Evolutionary conservation across 495 filamentous ascomycete species (phyloP), one percentile per base, ranked within the genome.

Genomic region (Penicillium bovifimosum): DNA sequence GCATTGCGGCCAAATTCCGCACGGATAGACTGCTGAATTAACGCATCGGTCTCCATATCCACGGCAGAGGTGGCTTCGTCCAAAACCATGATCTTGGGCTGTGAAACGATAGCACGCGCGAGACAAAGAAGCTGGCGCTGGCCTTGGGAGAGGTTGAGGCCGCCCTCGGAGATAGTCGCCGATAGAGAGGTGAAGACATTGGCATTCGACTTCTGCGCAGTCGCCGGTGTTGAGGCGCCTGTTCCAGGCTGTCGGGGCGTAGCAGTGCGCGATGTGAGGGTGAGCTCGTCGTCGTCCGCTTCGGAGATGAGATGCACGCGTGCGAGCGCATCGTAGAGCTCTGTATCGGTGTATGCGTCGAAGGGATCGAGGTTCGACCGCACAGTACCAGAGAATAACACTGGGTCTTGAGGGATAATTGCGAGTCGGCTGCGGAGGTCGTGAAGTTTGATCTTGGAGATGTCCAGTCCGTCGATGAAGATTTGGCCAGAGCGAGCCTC

Each of bases 21-120:
- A 13, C 89, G 79, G 54, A 96, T 95, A 42, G 80, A 86, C 10
- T 85, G 77, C 69, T 95, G 89, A 55, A 96, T 93, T 13, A 91
- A 71, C 6, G 79, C 73, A 65, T 96, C 91, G 0, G 88, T 93
- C 33, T 83, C 80, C 84, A 89, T 90, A 66, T 96, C 91, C 5
- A 96, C 88, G 3, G 91, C 87, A 5, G 82, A 86, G 0, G 91
- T 96, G 0, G 91, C 91, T 69, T 96, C 91, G 62, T 96, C 91
- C 9, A 96, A 77, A 8, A 96, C 83, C 80, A 96, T 86, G 53
- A 96, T 85, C 59, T 87, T 87, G 9, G 89, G 88, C 0, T 83
- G 78, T 5, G 82, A 74, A 28, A 95, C 83, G 60, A 95, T 92
- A 32, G 91, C 90, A 6, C 91, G 85, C 0, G 91, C 90, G 1